These are phyloP conservation scores for Amanita muscaria DNA, from an alignment of 768 basidiomycete species.

Conservation along the genomic window DNA sequence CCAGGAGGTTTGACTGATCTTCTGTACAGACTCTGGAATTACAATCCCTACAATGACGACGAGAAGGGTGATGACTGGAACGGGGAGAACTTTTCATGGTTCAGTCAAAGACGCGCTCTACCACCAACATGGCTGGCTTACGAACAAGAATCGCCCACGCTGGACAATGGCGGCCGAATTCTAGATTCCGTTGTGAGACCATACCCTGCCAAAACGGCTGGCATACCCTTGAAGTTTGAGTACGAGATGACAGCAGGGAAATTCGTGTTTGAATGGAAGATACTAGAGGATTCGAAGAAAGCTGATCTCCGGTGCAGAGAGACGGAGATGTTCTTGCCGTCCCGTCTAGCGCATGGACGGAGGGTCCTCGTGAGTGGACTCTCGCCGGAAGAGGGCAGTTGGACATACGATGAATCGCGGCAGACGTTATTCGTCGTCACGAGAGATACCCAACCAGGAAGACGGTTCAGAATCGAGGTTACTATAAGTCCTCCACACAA, in stretches of 20 bases:
- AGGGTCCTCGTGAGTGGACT: constrained; percentile 53
- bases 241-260: constrained; percentile 73
- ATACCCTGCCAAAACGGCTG: constrained; percentile 85
- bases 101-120: constrained; percentile 52
- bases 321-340: constrained; percentile 81
- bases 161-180: constrained; percentile 80
- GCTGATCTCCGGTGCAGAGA: constrained; percentile 39
- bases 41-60: constrained; percentile 85
- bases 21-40: constrained; percentile 94
- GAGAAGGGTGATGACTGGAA: constrained; percentile 83
- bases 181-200: constrained; percentile 78
- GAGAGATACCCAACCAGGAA: constrained; percentile 32
- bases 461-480: constrained; percentile 42
- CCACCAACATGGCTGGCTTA: constrained; percentile 47
- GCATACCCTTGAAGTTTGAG: constrained; percentile 62
- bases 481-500: constrained; percentile 46
- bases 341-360: constrained; percentile 46
- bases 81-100: constrained; percentile 97
- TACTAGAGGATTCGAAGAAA: constrained; percentile 20
- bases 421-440: constrained; percentile 72
- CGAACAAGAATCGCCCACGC: constrained; percentile 52
- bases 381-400: constrained; percentile 37
- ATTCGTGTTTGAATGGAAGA: constrained; percentile 60
- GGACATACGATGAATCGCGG: constrained; percentile 48
- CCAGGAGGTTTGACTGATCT: too few species aligned